Conservation (phyloP, 2,329 filamentous ascomycete genomes). For the Trichoderma koningiopsis region DNA sequence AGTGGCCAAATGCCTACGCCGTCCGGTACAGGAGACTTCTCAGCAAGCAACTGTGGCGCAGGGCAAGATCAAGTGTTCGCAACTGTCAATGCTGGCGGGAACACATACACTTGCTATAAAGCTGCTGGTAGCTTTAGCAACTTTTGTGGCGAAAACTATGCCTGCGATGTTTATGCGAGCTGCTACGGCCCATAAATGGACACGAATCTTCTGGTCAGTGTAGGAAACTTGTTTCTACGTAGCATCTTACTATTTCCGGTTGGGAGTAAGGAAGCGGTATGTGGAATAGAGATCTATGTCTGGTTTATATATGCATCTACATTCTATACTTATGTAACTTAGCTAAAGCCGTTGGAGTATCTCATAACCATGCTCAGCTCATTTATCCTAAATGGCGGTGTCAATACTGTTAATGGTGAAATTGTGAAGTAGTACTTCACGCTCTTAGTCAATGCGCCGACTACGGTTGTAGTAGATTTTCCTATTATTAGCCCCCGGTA, state of each 20-base stretch:
- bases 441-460: not conserved
- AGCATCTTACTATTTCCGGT: not conserved
- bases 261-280: not conserved
- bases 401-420: not conserved
- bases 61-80: not conserved
- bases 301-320: not conserved
- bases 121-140: not conserved
- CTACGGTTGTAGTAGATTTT: not conserved
- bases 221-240: not conserved
- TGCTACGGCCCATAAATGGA: not conserved
- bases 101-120: not conserved
- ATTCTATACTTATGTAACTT: not conserved
- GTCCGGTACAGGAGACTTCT: not conserved
- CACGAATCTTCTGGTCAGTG: not conserved
- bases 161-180: not conserved
- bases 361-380: not conserved
- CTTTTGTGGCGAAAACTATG: not conserved
- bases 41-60: not conserved
- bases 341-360: not conserved
- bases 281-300: not conserved
- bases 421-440: not conserved
- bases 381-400: not conserved
- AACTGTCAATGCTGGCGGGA: not conserved
- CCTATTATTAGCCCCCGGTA: not conserved
- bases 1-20: not conserved